Evolutionary conservation across 495 filamentous ascomycete genomes (phyloP).

Genomic region (Astrothelium macrocarpum): DNA sequence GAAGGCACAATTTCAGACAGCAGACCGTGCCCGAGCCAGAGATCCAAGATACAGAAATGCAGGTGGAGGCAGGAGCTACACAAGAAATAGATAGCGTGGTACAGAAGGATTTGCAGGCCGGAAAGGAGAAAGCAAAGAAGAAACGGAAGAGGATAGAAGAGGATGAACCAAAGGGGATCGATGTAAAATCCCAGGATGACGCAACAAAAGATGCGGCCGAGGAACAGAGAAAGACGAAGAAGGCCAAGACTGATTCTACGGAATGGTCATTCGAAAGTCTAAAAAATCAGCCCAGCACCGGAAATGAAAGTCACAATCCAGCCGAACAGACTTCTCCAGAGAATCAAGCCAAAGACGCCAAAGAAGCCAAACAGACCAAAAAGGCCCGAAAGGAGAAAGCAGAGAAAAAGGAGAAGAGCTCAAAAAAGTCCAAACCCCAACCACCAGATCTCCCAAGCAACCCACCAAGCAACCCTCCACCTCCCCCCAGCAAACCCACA

Average conservation of each 20-base stretch:
- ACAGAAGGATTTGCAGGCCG: neutral
- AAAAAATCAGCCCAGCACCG: neutral
- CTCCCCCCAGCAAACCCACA: no score
- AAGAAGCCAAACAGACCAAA: neutral
- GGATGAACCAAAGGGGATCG: constrained; percentile 38
- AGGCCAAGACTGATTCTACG: neutral
- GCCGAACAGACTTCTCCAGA: neutral
- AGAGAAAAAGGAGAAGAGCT: constrained; percentile 21
- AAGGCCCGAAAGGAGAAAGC: neutral
- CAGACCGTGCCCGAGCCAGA: neutral
- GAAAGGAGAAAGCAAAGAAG: constrained; percentile 8
- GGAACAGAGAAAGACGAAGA: constrained; percentile 11
- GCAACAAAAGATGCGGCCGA: constrained; percentile 23
- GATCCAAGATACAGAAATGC: constrained; percentile 6
- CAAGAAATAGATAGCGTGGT: neutral
- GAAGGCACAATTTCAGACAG: constrained; percentile 9
- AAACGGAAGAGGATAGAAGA: constrained; percentile 32
- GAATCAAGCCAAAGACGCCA: neutral
- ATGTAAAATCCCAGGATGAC: constrained; percentile 33
- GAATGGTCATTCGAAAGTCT: neutral
- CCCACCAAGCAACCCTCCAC: no score
- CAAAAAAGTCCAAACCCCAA: constrained; percentile 40
- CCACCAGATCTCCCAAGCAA: no score
- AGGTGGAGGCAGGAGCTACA: neutral
- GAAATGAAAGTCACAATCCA: neutral